A percentile compares a stretch with the other conserved stretches of the same genome.
phyloP scores from a whole-genome alignment of 192 early-diverging fungal species.

The Backusella psychrophila region DNA sequence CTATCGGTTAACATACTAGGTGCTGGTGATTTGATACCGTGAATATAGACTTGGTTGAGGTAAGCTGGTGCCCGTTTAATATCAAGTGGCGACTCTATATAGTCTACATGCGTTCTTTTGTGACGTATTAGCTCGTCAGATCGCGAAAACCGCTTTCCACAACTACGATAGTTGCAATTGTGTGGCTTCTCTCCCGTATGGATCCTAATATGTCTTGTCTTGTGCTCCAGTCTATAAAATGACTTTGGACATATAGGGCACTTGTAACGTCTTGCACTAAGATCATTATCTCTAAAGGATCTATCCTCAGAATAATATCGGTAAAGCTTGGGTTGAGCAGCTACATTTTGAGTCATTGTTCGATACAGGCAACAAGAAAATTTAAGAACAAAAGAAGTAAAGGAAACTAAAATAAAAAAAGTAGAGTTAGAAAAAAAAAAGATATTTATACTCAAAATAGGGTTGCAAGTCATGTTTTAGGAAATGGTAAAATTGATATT shows the following conservation, averaged over 20 bases:
- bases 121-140: constrained; percentile 80
- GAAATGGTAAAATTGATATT: neutral
- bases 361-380: neutral
- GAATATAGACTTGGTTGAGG: neutral
- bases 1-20: neutral
- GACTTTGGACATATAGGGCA: constrained; percentile 72
- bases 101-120: constrained; percentile 44
- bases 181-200: constrained; percentile 89
- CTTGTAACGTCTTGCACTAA: constrained; percentile 57
- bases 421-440: neutral
- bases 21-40: neutral
- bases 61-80: neutral
- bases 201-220: constrained; percentile 77
- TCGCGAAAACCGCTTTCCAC: constrained; percentile 76
- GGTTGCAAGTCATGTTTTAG: neutral
- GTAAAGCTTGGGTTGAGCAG: neutral
- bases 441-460: neutral
- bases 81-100: neutral
- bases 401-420: neutral
- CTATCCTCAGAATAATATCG: neutral
- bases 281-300: neutral
- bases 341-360: neutral
- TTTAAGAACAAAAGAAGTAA: neutral
- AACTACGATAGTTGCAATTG: constrained; percentile 71
- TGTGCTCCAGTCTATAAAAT: constrained; percentile 78